phyloP scores from a whole-genome alignment of 225 moss, liverwort and hornwort genomes.

The Pseudoscleropodium purum region DNA sequence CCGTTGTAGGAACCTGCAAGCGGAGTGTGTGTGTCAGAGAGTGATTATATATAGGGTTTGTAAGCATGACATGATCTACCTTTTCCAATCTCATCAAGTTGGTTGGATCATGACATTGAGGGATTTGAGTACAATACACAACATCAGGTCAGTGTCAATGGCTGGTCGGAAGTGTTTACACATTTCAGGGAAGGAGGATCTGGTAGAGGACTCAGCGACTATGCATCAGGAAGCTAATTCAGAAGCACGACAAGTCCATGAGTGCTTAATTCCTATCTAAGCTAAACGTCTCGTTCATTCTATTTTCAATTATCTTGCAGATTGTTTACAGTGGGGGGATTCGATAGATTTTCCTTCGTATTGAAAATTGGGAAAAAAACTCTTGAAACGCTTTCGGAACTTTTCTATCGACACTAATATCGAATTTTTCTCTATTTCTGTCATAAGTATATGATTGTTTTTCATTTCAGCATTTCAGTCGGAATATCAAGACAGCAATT shows the following conservation, averaged over 20 bases:
- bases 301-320: neutral
- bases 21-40: too few relatives aligned
- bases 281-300: neutral
- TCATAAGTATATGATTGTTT: neutral
- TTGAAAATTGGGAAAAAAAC: neutral
- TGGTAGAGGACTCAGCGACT: neutral
- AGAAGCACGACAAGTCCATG: neutral
- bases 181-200: neutral
- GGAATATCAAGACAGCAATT: neutral
- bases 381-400: neutral
- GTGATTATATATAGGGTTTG: neutral
- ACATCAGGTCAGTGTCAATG: neutral
- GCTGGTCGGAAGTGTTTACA: neutral
- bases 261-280: neutral
- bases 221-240: neutral
- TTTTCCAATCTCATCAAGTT: neutral
- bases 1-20: conserved; percentile 27
- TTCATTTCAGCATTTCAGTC: neutral
- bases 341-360: neutral
- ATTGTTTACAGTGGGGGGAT: neutral
- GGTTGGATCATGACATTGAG: neutral
- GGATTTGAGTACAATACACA: neutral
- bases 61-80: neutral
- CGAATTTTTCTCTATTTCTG: neutral
- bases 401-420: neutral